Conservation (phyloP, 306 rosid species). For the Vigna unguiculata region DNA sequence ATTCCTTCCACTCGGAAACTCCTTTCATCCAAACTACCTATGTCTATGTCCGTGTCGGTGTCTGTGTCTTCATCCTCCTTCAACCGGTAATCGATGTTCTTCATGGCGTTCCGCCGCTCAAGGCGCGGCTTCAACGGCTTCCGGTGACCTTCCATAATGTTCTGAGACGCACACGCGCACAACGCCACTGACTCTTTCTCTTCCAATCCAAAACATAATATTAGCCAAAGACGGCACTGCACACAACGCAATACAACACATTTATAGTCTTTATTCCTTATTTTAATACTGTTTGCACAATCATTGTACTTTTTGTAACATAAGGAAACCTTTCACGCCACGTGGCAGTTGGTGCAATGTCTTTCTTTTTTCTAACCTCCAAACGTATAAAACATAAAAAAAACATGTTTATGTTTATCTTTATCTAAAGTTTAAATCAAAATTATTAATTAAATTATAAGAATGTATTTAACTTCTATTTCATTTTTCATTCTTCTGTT, state of each 20-base stretch:
- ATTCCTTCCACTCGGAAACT: conserved; percentile 57
- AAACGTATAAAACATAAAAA: no score
- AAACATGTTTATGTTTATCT: no score
- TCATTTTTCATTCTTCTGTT: no score
- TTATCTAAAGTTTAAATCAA: no score
- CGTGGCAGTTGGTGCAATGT: background rate
- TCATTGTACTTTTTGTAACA: background rate
- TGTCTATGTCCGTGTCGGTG: background rate
- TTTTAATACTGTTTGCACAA: background rate
- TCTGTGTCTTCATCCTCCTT: background rate
- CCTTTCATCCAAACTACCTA: background rate
- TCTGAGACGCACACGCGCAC: background rate
- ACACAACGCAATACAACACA: background rate
- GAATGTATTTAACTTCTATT: background rate
- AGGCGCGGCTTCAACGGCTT: conserved; percentile 48
- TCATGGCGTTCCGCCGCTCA: conserved; percentile 61
- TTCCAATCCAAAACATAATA: conserved; percentile 10
- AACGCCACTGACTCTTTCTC: background rate
- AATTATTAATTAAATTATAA: background rate
- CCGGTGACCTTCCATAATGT: conserved; percentile 37
- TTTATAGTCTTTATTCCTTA: background rate
- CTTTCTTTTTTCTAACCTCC: no score
- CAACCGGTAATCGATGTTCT: conserved; percentile 44
- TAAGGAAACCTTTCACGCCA: background rate
- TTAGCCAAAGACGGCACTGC: conserved; percentile 36